A percentile compares a stretch with the other conserved stretches of the same genome.
phyloP scores from a whole-genome alignment of 257 asterid species.

The Fraxinus cuspidata region DNA sequence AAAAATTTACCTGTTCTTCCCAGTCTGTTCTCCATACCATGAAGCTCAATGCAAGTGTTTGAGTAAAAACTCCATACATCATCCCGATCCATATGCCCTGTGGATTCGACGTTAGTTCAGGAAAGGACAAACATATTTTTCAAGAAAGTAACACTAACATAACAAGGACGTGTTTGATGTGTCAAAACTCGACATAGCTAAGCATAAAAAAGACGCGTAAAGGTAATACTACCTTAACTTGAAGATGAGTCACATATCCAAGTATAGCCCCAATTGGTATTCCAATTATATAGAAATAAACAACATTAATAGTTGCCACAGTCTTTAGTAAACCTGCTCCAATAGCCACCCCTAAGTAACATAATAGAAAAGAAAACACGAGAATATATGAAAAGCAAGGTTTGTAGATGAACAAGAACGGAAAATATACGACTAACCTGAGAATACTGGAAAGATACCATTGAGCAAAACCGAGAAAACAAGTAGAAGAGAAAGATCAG shows the following conservation, averaged over 20 bases:
- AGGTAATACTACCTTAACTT: constrained; percentile 51
- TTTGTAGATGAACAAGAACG: too few relatives aligned
- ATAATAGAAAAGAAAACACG: constrained; percentile 18
- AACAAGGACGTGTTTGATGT: too few relatives aligned
- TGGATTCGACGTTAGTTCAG: background rate
- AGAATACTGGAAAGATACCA: constrained; percentile 84
- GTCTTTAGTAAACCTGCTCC: constrained; percentile 78
- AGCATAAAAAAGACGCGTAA: background rate
- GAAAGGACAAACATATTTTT: too few relatives aligned
- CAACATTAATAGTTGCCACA: constrained; percentile 68
- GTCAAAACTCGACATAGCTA: too few relatives aligned
- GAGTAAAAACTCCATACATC: constrained; percentile 56
- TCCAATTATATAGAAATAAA: constrained; percentile 69
- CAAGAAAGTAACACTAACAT: too few relatives aligned
- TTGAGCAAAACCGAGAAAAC: constrained; percentile 80
- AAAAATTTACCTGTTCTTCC: constrained; percentile 55
- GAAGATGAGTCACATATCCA: constrained; percentile 58
- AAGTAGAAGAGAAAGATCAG: constrained; percentile 71
- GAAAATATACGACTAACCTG: constrained; percentile 44
- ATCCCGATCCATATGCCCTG: constrained; percentile 89
- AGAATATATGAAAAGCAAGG: too few relatives aligned
- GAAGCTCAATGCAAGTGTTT: constrained; percentile 57
- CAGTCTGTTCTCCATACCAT: constrained; percentile 74
- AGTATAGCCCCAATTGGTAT: constrained; percentile 65
- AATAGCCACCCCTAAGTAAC: constrained; percentile 58